A percentile compares a stretch with the other conserved stretches of the same genome.
Conservation (phyloP, 768 basidiomycete genomes). For the Calocera cornea region DNA sequence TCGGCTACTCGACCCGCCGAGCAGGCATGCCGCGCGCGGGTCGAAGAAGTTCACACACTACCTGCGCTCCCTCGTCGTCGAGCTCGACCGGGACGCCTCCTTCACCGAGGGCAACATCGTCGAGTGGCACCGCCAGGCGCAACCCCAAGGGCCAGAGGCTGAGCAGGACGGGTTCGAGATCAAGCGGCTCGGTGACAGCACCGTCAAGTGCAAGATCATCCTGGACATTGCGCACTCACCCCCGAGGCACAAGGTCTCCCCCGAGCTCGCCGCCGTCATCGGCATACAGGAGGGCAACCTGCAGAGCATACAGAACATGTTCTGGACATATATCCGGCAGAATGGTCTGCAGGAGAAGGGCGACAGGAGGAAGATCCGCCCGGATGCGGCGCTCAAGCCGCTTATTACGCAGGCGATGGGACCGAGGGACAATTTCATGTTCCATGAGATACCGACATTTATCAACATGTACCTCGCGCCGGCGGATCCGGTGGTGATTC, state of each 20-base stretch:
- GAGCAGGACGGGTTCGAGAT: slow-evolving; percentile 75
- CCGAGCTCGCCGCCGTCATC: slow-evolving; percentile 50
- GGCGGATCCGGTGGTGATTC: slow-evolving; percentile 67
- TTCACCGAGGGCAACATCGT: slow-evolving; percentile 76
- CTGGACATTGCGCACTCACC: slow-evolving; percentile 77
- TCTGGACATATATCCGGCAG: slow-evolving; percentile 89
- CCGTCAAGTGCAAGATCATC: slow-evolving; percentile 68
- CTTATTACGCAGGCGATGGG: slow-evolving; percentile 10
- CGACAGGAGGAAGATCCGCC: slow-evolving; percentile 54
- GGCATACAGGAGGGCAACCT: slow-evolving; percentile 77
- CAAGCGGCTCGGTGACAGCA: slow-evolving; percentile 62
- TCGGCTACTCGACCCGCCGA: slow-evolving; percentile 56
- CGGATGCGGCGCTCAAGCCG: slow-evolving; percentile 45
- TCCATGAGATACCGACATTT: slow-evolving; percentile 71
- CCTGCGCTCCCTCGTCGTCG: slow-evolving; percentile 70
- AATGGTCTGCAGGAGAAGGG: slow-evolving; percentile 71
- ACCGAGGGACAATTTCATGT: slow-evolving; percentile 45
- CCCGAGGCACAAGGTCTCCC: slow-evolving; percentile 66
- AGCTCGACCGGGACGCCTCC: slow-evolving; percentile 71
- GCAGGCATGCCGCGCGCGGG: slow-evolving; percentile 40
- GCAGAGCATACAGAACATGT: slow-evolving; percentile 59
- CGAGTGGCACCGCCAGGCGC: slow-evolving; percentile 36
- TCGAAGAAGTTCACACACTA: slow-evolving; percentile 64
- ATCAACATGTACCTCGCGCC: slow-evolving; percentile 66
- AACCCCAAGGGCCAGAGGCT: slow-evolving; percentile 31